phyloP scores from a whole-genome alignment of 139 green algal species.

The Chlamydomonas urium region DNA sequence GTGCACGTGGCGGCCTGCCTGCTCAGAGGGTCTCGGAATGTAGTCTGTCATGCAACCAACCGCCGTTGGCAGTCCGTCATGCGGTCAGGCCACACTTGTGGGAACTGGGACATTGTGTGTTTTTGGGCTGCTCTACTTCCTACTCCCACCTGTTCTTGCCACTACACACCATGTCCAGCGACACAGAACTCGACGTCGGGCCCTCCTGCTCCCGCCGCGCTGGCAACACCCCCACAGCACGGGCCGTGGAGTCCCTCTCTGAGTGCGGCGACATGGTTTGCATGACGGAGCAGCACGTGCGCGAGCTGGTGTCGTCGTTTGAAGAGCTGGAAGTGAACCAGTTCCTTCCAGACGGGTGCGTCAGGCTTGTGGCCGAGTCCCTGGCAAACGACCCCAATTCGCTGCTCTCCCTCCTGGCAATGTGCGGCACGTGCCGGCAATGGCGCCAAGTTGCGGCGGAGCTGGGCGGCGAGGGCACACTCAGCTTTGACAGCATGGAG shows the following conservation, averaged over 20 bases:
- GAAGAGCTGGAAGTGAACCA: not conserved
- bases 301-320: not conserved
- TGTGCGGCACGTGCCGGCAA: conserved; percentile 44
- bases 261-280: not conserved
- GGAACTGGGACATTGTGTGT: too few species aligned
- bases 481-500: conserved; percentile 48
- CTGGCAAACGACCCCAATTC: conserved; percentile 9
- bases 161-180: too few species aligned
- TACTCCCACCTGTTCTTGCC: too few species aligned
- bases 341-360: conserved; percentile 18
- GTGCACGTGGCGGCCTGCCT: too few species aligned
- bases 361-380: conserved; percentile 16
- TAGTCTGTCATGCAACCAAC: too few species aligned
- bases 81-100: too few species aligned
- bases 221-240: too few species aligned
- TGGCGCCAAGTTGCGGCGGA: conserved; percentile 37
- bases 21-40: too few species aligned
- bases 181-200: too few species aligned
- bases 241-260: not conserved
- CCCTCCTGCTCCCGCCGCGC: too few species aligned
- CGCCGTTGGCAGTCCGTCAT: too few species aligned
- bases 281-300: not conserved
- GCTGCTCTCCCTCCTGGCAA: conserved; percentile 32
- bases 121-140: too few species aligned
- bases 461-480: conserved; percentile 25